phyloP scores from a whole-genome alignment of 2,329 filamentous ascomycete species.

The Diaporthe australafricana region DNA sequence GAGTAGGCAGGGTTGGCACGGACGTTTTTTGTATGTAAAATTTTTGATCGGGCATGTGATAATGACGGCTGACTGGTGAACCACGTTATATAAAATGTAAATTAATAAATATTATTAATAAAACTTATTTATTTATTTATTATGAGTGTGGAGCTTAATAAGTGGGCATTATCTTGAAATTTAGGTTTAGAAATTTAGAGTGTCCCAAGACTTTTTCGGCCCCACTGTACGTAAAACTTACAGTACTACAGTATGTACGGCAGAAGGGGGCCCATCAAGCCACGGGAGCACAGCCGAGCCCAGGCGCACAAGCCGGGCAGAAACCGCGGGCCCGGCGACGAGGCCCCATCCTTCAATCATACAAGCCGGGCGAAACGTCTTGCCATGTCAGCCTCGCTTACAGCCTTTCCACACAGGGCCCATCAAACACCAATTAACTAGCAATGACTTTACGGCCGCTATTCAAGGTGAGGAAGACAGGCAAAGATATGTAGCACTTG shows the following conservation, averaged over 20 bases:
- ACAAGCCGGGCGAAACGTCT: neutral
- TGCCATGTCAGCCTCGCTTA: constrained; percentile 17
- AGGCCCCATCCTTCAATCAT: neutral
- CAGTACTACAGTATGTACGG: neutral
- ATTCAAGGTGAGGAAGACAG: neutral
- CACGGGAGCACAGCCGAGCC: neutral
- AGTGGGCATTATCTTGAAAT: too few relatives aligned
- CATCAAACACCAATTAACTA: neutral
- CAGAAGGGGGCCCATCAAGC: neutral
- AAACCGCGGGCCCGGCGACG: neutral
- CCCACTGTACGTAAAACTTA: too few relatives aligned
- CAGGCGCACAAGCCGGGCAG: neutral
- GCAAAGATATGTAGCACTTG: neutral
- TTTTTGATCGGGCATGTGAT: too few relatives aligned
- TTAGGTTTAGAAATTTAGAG: too few relatives aligned
- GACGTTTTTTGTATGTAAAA: too few relatives aligned
- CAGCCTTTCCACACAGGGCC: constrained; percentile 4
- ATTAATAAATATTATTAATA: too few relatives aligned
- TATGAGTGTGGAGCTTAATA: too few relatives aligned
- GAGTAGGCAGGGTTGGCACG: too few relatives aligned
- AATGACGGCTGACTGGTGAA: too few relatives aligned
- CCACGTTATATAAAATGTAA: too few relatives aligned
- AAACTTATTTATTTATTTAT: too few relatives aligned
- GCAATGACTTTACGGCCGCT: neutral
- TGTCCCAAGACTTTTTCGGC: too few relatives aligned